Evolutionary conservation across 192 early-diverging fungal genomes (phyloP).

Genomic region (Backusella macrospora): DNA sequence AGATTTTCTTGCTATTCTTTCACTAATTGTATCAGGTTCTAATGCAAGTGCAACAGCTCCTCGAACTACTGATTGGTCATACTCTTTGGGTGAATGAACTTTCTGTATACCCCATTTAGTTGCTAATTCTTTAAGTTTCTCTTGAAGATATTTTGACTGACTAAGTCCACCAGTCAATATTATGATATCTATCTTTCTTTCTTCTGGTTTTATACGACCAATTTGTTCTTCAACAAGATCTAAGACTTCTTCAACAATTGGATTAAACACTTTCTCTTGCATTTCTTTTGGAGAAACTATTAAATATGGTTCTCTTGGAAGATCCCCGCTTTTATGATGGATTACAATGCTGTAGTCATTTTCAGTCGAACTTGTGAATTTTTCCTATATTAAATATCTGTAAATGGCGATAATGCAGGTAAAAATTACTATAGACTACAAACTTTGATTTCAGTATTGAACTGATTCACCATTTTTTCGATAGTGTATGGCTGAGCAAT

Average conservation of each 20-base stretch:
- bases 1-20: constrained; percentile 6
- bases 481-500: not conserved
- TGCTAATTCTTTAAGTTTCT: constrained; percentile 43
- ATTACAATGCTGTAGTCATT: constrained; percentile 33
- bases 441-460: constrained; percentile 17
- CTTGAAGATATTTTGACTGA: constrained; percentile 53
- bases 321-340: constrained; percentile 40
- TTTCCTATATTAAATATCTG: constrained; percentile 47
- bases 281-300: constrained; percentile 46
- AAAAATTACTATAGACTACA: constrained; percentile 35
- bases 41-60: constrained; percentile 51
- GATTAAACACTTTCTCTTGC: constrained; percentile 50
- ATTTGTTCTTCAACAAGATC: constrained; percentile 48
- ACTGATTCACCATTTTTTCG: constrained; percentile 21
- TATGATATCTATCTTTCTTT: constrained; percentile 39
- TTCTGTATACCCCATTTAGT: constrained; percentile 26
- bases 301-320: constrained; percentile 40
- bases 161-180: constrained; percentile 58
- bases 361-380: constrained; percentile 45
- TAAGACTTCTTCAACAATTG: constrained; percentile 49
- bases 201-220: constrained; percentile 30
- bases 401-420: constrained; percentile 32
- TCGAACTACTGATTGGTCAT: constrained; percentile 50
- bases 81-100: constrained; percentile 41
- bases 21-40: constrained; percentile 30